phyloP scores from a whole-genome alignment of 148 eudicot genomes.

The Nepenthes mirabilis region DNA sequence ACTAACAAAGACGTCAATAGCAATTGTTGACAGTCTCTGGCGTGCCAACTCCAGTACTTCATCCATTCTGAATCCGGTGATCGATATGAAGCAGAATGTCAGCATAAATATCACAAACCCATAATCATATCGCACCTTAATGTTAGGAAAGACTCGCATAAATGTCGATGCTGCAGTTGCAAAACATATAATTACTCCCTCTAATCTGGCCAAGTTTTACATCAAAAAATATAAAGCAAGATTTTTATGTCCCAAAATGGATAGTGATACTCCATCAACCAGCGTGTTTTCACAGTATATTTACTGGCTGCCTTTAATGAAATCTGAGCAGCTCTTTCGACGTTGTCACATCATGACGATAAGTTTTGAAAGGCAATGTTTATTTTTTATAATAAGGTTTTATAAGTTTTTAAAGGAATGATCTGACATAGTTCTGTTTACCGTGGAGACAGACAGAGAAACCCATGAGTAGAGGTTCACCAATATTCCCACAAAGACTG shows the following conservation, averaged over 20 bases:
- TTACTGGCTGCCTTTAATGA: no score
- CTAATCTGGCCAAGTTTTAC: no score
- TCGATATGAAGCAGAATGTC: slow-evolving; percentile 8
- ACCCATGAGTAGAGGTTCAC: slow-evolving; percentile 1
- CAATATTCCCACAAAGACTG: slow-evolving; percentile 10
- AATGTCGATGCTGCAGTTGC: slow-evolving; percentile 9
- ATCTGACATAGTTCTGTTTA: not conserved
- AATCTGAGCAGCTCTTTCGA: no score
- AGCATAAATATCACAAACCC: slow-evolving; percentile 10
- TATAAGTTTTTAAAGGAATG: not conserved
- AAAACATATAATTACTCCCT: not conserved
- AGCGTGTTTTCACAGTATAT: no score
- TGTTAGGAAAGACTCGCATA: slow-evolving; percentile 10
- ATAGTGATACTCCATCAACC: no score
- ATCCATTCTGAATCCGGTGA: slow-evolving; percentile 5
- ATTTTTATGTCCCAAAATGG: no score
- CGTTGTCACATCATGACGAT: no score
- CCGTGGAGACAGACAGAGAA: slow-evolving; percentile 8
- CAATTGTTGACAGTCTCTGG: slow-evolving; percentile 5
- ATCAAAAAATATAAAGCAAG: no score
- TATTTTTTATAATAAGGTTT: no score
- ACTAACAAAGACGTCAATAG: not conserved
- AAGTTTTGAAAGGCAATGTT: no score
- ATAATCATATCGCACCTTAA: slow-evolving; percentile 11
- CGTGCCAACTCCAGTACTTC: slow-evolving; percentile 7